phyloP scores from a whole-genome alignment of 352 stramenopile species.

The Pythium oligandrum region DNA sequence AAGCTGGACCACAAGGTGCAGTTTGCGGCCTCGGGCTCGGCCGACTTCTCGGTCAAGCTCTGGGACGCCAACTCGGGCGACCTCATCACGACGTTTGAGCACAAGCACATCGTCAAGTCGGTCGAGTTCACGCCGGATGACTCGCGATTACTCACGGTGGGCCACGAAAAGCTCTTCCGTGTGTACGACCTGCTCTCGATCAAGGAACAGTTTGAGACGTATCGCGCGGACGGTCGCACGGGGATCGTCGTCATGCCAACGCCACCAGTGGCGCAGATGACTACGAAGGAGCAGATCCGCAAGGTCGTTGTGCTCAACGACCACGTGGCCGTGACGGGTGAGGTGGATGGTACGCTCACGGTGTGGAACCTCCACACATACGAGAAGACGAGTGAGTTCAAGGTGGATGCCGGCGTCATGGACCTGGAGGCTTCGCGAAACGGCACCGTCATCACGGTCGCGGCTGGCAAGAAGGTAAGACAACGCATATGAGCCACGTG shows the following conservation, averaged over 20 bases:
- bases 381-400: conserved; percentile 39
- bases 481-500: background rate
- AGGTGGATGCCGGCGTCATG: conserved; percentile 75
- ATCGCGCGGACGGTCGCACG: conserved; percentile 52
- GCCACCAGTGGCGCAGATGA: conserved; percentile 47
- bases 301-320: conserved; percentile 70
- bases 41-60: conserved; percentile 95
- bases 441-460: conserved; percentile 83
- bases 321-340: conserved; percentile 49
- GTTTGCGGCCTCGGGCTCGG: conserved; percentile 88
- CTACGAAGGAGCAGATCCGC: conserved; percentile 63
- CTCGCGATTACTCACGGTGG: conserved; percentile 85
- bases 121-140: conserved; percentile 91
- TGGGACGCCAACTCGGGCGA: conserved; percentile 97
- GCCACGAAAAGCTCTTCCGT: conserved; percentile 93
- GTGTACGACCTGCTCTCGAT: conserved; percentile 84
- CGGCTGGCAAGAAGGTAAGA: conserved; percentile 83
- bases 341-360: conserved; percentile 66
- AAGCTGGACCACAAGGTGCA: conserved; percentile 82
- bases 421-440: conserved; percentile 76
- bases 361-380: conserved; percentile 65
- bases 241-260: conserved; percentile 53
- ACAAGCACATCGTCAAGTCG: conserved; percentile 97
- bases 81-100: conserved; percentile 89
- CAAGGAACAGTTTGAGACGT: conserved; percentile 56